Evolutionary conservation across 192 early-diverging fungal genomes (phyloP), one percentile per base, ranked within the genome.

Genomic region (Oehlia diaphana): DNA sequence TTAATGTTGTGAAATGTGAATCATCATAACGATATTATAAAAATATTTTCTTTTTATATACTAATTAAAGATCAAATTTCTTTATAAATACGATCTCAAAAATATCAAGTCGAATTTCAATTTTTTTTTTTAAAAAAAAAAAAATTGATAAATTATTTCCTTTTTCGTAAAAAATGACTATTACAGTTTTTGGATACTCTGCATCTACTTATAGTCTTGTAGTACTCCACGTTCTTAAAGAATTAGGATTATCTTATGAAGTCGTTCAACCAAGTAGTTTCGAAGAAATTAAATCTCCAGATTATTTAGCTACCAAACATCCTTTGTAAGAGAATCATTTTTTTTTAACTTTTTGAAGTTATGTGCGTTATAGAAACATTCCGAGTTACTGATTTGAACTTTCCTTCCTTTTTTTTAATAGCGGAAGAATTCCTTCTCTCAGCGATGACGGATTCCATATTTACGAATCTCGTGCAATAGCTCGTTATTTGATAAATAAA

Each of bases 401-500:
- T 31, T 10, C 84, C 76, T 42, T 83, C 86, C 9, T 71, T 35
- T 33, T 14, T 53, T 58, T 35, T 21, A 10, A 87, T 87, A 33
- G 33, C 0, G 10, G 86, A 50, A 66, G 80, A 66, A 78, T 76
- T 26, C 86, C 86, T n/a, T 81, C 84, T 23, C 79, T 87, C 53
- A 74, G 76, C 23, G 83, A 87, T 58, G 84, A 65, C 4, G 79
- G 63, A 58, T 82, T 76, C 61, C 9, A 49, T 14, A 47, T 87
- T 9, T 84, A 66, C 28, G 86, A 87, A 66, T 84, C 84, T 10
- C 84, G 79, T 50, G 84, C 86, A 10, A 87, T 87, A 33, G 33
- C 31, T 35, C 78, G 84, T 26, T 87, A 87, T 66, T 65, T 87
- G 65, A 72, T 67, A 7, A 53, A 76, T 23, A 42, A 42, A 42